Percentiles rank a stretch among this genome's conserved stretches.
phyloP scores from a whole-genome alignment of 164 flowering plant genomes.

The Vitis cinerea region DNA sequence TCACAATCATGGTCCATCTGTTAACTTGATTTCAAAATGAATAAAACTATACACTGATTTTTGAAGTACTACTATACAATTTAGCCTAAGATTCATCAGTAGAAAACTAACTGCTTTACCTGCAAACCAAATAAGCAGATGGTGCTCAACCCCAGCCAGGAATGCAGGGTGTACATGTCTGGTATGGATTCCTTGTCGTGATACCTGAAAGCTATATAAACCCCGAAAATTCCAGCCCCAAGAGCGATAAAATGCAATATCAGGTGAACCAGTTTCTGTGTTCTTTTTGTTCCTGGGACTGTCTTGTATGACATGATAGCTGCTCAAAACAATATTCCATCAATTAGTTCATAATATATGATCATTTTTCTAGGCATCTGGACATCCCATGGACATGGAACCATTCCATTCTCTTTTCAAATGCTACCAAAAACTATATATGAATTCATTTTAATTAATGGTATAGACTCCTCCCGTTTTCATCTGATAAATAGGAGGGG shows the following conservation, averaged over 20 bases:
- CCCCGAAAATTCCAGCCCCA: slow-evolving; percentile 50
- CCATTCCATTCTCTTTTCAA: too few species aligned
- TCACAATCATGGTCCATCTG: too few species aligned
- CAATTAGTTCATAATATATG: too few species aligned
- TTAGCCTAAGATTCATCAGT: not conserved
- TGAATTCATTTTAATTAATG: too few species aligned
- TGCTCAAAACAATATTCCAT: slow-evolving; percentile 16
- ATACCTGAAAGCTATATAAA: slow-evolving; percentile 57
- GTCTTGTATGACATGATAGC: slow-evolving; percentile 66
- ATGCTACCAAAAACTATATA: too few species aligned
- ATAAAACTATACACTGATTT: too few species aligned
- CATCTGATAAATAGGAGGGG: too few species aligned
- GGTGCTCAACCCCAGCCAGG: slow-evolving; percentile 77
- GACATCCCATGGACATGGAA: too few species aligned
- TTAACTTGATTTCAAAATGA: too few species aligned
- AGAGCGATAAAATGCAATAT: slow-evolving; percentile 50
- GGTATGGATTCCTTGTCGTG: slow-evolving; percentile 33
- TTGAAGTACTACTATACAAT: not conserved
- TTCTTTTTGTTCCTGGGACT: slow-evolving; percentile 34
- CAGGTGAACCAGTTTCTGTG: slow-evolving; percentile 39
- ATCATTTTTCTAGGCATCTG: too few species aligned
- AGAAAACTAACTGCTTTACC: slow-evolving; percentile 27
- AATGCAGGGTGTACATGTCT: slow-evolving; percentile 53
- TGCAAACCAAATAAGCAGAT: slow-evolving; percentile 58
- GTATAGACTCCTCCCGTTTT: too few species aligned